These are phyloP conservation scores for Vaccinium macrocarpon DNA, from an alignment of 148 eudicot species.

Conservation along the genomic window DNA sequence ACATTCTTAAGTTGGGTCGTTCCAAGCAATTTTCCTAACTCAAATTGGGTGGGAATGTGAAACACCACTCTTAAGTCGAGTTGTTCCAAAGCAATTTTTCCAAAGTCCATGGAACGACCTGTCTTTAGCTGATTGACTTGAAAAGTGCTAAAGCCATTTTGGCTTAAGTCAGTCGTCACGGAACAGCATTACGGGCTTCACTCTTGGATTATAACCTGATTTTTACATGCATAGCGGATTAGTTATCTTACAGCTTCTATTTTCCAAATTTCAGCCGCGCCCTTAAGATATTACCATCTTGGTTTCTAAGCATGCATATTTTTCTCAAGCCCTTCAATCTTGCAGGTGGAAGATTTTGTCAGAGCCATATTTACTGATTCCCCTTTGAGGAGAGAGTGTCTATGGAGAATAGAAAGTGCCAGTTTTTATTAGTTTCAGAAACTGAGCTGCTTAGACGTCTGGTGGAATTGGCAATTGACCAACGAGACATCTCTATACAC, in stretches of 20 bases:
- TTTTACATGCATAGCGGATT: not conserved
- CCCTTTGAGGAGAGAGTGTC: slow-evolving; percentile 82
- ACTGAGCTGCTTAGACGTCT: not conserved
- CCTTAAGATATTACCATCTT: not conserved
- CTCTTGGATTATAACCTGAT: not conserved
- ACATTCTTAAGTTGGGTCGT: too few relatives aligned
- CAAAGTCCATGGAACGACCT: too few relatives aligned
- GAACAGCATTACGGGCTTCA: too few relatives aligned
- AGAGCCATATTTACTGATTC: slow-evolving; percentile 94
- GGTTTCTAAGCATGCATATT: not conserved
- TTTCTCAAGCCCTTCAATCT: slow-evolving; percentile 14
- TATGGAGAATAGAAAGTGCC: slow-evolving; percentile 70
- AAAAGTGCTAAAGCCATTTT: too few relatives aligned
- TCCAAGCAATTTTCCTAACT: too few relatives aligned
- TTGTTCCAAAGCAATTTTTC: too few relatives aligned
- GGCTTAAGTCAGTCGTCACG: too few relatives aligned
- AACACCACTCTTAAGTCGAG: too few relatives aligned
- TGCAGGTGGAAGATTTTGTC: slow-evolving; percentile 90
- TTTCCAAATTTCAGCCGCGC: not conserved
- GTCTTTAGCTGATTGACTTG: too few relatives aligned
- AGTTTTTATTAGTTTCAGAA: slow-evolving; percentile 33
- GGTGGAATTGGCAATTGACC: not conserved
- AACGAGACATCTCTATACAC: not conserved
- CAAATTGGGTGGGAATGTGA: too few relatives aligned
- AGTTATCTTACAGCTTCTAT: too few relatives aligned